Evolutionary conservation across 305 asterid genomes (phyloP), one percentile per base, ranked within the genome.

Genomic region (Salvia sclarea): DNA sequence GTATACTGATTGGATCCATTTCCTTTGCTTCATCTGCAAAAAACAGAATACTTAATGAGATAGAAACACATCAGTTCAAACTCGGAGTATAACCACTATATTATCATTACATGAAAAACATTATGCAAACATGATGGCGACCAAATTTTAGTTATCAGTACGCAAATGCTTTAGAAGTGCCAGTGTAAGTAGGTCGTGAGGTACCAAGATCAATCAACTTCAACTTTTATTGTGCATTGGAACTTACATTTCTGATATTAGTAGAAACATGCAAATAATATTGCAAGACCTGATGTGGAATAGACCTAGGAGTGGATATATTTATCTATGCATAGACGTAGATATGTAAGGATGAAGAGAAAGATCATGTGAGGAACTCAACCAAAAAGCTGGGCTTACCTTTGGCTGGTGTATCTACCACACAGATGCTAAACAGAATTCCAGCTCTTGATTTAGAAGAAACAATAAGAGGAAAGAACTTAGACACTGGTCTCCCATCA

Each of bases 391-490:
- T 8, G 22, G 59, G 59, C 67, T 18, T 76, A 90, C 98, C 96
- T 78, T 67, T 75, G 43, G 59, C 55, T 37, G 73, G 65, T 20
- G 83, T 44, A 44, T 77, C 85, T 38, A 78, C 88, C 75, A 86
- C 79, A 71, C 88, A 76, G 84, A 94, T 83, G 71, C 90, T 80
- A 78, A 94, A 94, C 81, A 91, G 61, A 71, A 91, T 83, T 72
- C 96, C 97, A 78, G 97, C 96, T 80, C 73, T 88, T 50, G 95
- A 89, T 78, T 86, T 88, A 4, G 97, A 80, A 71, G 99, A 88
- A 74, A 94, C 84, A 67, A 79, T 70, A 30, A 94, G 73, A 5
- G 99, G 99, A 75, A 94, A 94, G 82, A 82, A 89, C 65, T 84
- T 81, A 61, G 97, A 92, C 56, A 73, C 79, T 35, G 96, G 97